These are phyloP conservation scores for Trametes cingulata DNA, from an alignment of 768 basidiomycete genomes.

Conservation along the genomic window DNA sequence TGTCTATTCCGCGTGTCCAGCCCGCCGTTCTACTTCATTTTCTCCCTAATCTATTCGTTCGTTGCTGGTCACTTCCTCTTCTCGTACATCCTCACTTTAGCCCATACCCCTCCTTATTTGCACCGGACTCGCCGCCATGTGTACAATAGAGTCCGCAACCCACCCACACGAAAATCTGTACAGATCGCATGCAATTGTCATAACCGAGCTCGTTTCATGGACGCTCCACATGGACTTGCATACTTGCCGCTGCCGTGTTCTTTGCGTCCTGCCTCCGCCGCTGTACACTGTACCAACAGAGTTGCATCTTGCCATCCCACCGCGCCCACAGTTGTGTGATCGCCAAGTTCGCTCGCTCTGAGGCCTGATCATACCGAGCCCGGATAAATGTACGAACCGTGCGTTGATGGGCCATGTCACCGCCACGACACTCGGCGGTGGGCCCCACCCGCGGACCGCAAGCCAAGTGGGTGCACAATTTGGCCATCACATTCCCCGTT, in stretches of 20 bases:
- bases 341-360: no score
- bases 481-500: neutral
- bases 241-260: no score
- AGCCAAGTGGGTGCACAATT: no score
- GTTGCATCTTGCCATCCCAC: neutral
- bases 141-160: slow-evolving; percentile 8
- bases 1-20: slow-evolving; percentile 4
- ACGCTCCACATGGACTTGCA: no score
- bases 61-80: slow-evolving; percentile 6
- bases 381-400: neutral
- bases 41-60: slow-evolving; percentile 8
- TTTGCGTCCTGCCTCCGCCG: no score
- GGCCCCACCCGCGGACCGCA: no score
- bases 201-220: no score
- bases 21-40: neutral
- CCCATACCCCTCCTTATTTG: neutral
- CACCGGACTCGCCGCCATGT: slow-evolving; percentile 15
- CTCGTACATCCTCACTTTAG: neutral
- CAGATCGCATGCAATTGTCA: neutral
- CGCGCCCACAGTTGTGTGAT: neutral
- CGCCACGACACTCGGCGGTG: no score
- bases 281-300: neutral
- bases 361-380: no score
- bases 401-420: neutral
- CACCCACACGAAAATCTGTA: neutral